Evolutionary conservation across 352 stramenopile genomes (phyloP).

Genomic region (Nothophytophthora sp.): DNA sequence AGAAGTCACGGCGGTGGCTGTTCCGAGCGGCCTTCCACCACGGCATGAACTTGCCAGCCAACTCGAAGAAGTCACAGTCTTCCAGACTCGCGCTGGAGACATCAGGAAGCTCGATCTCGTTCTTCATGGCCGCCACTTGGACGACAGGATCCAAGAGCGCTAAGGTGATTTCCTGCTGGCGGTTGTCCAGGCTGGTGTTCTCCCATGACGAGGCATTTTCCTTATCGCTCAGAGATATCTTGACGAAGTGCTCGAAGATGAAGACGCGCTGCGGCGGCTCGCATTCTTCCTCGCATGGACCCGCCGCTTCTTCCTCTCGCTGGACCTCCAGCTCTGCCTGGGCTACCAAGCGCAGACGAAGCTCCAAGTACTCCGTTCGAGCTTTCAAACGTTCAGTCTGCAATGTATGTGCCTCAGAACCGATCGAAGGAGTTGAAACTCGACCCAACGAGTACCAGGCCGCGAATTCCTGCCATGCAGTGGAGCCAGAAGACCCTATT

Average conservation of each 20-base stretch:
- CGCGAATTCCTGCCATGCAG: conserved; percentile 46
- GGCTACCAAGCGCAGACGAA: conserved; percentile 26
- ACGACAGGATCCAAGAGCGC: conserved; percentile 57
- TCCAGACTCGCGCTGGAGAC: conserved; percentile 36
- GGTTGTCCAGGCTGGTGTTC: conserved; percentile 31
- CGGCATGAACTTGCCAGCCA: conserved; percentile 49
- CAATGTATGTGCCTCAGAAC: conserved; percentile 5
- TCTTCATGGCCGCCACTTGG: conserved; percentile 58
- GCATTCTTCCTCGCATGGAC: conserved; percentile 14
- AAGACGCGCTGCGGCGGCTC: conserved; percentile 23
- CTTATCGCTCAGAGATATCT: conserved; percentile 19
- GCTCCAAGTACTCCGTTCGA: conserved; percentile 35
- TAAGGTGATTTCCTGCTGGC: conserved; percentile 51
- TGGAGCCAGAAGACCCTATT: conserved; percentile 23
- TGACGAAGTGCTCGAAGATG: conserved; percentile 58
- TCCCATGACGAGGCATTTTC: conserved; percentile 45
- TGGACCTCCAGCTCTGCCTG: conserved; percentile 35
- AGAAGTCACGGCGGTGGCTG: conserved; percentile 49
- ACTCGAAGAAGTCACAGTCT: conserved; percentile 43
- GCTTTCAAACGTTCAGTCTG: conserved; percentile 35
- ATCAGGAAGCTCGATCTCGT: conserved; percentile 61
- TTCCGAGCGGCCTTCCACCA: conserved; percentile 61
- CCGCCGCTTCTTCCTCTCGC: conserved; percentile 24
- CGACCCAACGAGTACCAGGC: conserved; percentile 55
- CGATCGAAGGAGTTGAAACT: not conserved